Percentiles rank a stretch among this genome's conserved stretches.
Conservation (phyloP, 164 flowering plant genomes). For the Taxillus chinensis region DNA sequence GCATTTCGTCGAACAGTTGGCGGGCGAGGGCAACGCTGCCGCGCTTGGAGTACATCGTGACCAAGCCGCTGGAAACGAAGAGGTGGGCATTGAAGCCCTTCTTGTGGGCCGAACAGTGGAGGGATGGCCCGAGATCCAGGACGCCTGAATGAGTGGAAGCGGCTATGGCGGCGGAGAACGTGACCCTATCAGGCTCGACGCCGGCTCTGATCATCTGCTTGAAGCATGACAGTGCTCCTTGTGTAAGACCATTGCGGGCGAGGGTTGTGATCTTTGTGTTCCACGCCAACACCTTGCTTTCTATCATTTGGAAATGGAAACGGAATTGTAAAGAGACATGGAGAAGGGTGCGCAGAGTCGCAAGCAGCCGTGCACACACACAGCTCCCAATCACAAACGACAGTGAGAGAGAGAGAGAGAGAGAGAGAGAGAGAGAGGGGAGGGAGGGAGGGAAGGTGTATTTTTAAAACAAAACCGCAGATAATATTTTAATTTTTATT, state of each 20-base stretch:
- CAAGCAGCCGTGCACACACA: too few relatives aligned
- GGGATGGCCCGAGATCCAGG: constrained; percentile 7
- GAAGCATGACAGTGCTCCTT: constrained; percentile 12
- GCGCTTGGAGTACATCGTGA: constrained; percentile 13
- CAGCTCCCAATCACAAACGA: too few relatives aligned
- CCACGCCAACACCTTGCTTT: constrained; percentile 10
- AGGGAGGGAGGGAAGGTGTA: neutral
- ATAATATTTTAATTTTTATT: too few relatives aligned
- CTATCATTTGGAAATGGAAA: constrained; percentile 6
- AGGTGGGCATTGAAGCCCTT: constrained; percentile 15
- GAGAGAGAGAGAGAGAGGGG: neutral
- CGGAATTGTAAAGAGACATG: too few relatives aligned
- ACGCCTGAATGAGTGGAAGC: constrained; percentile 8
- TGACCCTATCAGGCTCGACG: constrained; percentile 15
- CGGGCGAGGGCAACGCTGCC: constrained; percentile 11
- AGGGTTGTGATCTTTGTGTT: constrained; percentile 14
- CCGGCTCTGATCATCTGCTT: constrained; percentile 12
- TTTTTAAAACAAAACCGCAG: too few relatives aligned
- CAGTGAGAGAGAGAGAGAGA: neutral
- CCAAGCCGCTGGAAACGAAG: constrained; percentile 19
- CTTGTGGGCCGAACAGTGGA: constrained; percentile 19
- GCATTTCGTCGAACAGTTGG: constrained; percentile 17
- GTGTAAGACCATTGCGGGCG: constrained; percentile 10
- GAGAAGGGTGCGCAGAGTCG: too few relatives aligned
- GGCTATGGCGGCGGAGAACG: constrained; percentile 13